Conservation (phyloP, 768 basidiomycete genomes). For the Mrakia hoshinonis region DNA sequence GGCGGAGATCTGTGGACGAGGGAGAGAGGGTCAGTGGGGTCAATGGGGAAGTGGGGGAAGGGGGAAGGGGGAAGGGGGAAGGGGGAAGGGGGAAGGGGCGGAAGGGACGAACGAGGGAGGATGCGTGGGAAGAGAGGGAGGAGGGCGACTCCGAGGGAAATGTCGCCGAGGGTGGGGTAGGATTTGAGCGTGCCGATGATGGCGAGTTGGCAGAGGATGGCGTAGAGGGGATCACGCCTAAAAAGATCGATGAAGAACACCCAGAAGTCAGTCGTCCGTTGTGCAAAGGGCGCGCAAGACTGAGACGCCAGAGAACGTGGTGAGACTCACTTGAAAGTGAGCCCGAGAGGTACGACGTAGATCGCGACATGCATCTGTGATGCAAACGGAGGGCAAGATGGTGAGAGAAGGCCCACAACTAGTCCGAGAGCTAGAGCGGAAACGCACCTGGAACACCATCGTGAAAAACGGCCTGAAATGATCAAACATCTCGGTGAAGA, state of each 20-base stretch:
- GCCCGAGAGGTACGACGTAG: constrained; percentile 43
- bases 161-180: constrained; percentile 83
- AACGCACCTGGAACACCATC: constrained; percentile 76
- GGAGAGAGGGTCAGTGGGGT: background rate
- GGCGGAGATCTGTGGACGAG: constrained; percentile 57
- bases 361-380: constrained; percentile 21
- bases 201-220: constrained; percentile 64
- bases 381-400: background rate
- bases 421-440: constrained; percentile 50
- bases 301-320: constrained; percentile 53
- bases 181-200: constrained; percentile 77
- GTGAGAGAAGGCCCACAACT: background rate
- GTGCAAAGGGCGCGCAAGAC: too few species aligned
- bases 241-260: background rate
- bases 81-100: background rate
- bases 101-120: constrained; percentile 57
- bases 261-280: constrained; percentile 47
- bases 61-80: constrained; percentile 3
- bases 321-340: constrained; percentile 67
- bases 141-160: constrained; percentile 74
- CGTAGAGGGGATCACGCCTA: constrained; percentile 78
- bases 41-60: background rate
- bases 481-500: constrained; percentile 99
- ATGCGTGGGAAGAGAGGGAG: constrained; percentile 74
- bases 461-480: constrained; percentile 93